Evolutionary conservation across 257 asterid genomes (phyloP).

Genomic region (Ocimum tenuiflorum): DNA sequence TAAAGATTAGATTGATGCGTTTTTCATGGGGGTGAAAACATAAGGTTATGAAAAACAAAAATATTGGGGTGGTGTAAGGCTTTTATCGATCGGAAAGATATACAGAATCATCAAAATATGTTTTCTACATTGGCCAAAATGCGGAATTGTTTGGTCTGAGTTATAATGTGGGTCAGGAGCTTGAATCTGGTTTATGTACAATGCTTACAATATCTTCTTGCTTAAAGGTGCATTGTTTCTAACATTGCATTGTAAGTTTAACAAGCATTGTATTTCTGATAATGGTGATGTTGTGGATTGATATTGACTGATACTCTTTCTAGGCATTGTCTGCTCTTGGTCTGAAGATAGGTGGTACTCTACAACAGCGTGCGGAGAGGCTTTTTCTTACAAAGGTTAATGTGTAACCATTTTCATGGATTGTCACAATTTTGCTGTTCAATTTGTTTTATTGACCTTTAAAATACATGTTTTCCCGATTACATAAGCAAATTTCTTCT

Average conservation of each 20-base stretch:
- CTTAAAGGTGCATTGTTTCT: slow-evolving; percentile 2
- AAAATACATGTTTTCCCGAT: neutral
- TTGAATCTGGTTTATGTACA: neutral
- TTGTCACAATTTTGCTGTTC: slow-evolving; percentile 7
- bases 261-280: slow-evolving; percentile 7
- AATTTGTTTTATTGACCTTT: neutral
- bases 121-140: neutral
- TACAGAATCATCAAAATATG: neutral
- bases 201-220: neutral
- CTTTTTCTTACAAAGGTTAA: slow-evolving; percentile 82
- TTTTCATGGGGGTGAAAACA: neutral
- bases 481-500: neutral
- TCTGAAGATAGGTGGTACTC: slow-evolving; percentile 88
- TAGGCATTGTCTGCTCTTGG: slow-evolving; percentile 88
- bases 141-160: neutral
- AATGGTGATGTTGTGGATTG: slow-evolving; percentile 8
- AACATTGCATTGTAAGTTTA: neutral
- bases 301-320: slow-evolving; percentile 14
- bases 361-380: slow-evolving; percentile 93
- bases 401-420: neutral
- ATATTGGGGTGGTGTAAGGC: neutral
- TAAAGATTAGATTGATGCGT: neutral
- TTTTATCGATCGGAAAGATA: neutral
- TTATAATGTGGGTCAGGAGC: neutral
- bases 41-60: neutral